These are phyloP conservation scores for Starmerella asiatica DNA, from an alignment of 805 yeast species.

Conservation along the genomic window DNA sequence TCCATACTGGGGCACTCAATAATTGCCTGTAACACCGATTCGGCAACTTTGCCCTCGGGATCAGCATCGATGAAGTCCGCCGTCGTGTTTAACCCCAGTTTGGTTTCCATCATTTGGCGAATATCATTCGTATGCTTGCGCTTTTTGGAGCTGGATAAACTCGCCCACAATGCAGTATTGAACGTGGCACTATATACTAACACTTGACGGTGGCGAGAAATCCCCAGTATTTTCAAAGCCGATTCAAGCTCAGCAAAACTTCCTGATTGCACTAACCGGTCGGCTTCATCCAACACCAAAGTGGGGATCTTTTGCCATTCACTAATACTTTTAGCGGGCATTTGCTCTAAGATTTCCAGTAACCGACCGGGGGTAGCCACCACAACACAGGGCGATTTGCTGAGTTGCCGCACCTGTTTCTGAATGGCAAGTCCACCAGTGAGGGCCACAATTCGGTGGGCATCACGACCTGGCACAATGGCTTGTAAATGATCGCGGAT, in stretches of 20 bases:
- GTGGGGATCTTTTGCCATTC: slow-evolving; percentile 35
- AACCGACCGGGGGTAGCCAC: slow-evolving; percentile 95
- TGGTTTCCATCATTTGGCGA: slow-evolving; percentile 47
- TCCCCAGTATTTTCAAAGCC: slow-evolving; percentile 50
- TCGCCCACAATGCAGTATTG: slow-evolving; percentile 65
- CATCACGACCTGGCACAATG: slow-evolving; percentile 9
- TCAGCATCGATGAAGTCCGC: slow-evolving; percentile 74
- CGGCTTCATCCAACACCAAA: slow-evolving; percentile 87
- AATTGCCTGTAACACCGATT: slow-evolving; percentile 65
- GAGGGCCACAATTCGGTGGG: slow-evolving; percentile 44
- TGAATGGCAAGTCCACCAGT: slow-evolving; percentile 95
- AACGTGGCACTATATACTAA: slow-evolving; percentile 93
- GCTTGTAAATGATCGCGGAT: slow-evolving; percentile 63
- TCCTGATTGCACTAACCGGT: slow-evolving; percentile 85
- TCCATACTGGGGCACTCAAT: slow-evolving; percentile 85
- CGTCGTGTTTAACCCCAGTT: slow-evolving; percentile 53
- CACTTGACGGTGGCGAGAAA: slow-evolving; percentile 57
- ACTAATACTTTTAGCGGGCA: slow-evolving; percentile 27
- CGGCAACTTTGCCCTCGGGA: slow-evolving; percentile 68
- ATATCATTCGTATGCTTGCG: slow-evolving; percentile 38
- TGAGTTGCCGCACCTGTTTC: slow-evolving; percentile 72
- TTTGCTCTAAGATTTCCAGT: slow-evolving; percentile 50
- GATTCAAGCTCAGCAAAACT: slow-evolving; percentile 88
- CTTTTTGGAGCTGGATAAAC: slow-evolving; percentile 34
- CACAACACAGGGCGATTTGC: slow-evolving; percentile 55